These are phyloP conservation scores for Phytophthora fragariaefolia DNA, from an alignment of 352 stramenopile species.

Conservation along the genomic window DNA sequence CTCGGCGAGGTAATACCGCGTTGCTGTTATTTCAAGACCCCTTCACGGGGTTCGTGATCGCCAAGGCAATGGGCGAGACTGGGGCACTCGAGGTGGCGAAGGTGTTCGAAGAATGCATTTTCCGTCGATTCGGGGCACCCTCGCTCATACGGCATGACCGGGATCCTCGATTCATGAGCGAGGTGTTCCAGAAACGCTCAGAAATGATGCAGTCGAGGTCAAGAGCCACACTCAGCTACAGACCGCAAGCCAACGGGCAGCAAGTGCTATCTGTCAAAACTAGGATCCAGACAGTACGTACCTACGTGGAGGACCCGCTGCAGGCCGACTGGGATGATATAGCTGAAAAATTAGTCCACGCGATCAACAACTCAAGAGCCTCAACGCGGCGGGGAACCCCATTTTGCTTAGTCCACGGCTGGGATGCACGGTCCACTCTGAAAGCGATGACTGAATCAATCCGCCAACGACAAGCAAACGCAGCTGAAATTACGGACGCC, in stretches of 20 bases:
- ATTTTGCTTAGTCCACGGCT: not conserved
- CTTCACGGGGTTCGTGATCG: no score
- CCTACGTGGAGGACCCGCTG: not conserved
- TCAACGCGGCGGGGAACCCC: not conserved
- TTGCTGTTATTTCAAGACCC: no score
- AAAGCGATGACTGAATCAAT: no score
- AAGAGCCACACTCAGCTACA: not conserved
- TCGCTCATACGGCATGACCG: not conserved
- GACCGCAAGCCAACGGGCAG: not conserved
- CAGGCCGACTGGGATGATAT: not conserved
- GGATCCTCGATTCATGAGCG: not conserved
- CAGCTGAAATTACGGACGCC: not conserved
- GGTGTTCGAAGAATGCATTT: no score
- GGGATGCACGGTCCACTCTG: no score
- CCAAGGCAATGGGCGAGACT: no score
- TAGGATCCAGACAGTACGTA: not conserved
- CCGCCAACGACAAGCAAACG: not conserved
- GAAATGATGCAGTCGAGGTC: not conserved
- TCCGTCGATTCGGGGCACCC: no score
- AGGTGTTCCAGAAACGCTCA: not conserved
- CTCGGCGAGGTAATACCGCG: not conserved
- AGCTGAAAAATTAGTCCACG: no score
- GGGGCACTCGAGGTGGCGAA: no score
- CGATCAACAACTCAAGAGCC: not conserved
- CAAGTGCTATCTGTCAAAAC: not conserved